Evolutionary conservation across 345 rosid species (phyloP).

Genomic region (Eutrema heterophyllum): DNA sequence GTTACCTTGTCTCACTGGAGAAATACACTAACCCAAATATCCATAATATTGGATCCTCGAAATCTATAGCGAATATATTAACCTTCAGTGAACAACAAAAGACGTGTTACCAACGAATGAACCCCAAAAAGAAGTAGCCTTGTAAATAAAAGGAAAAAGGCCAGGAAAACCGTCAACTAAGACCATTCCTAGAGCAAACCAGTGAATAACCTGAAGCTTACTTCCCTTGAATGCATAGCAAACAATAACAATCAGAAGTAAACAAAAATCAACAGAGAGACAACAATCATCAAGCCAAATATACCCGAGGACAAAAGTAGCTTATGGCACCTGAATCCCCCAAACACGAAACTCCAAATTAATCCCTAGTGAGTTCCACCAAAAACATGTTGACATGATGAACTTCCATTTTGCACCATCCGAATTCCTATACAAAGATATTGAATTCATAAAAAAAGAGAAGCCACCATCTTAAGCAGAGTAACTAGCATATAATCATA

Average conservation of each 20-base stretch:
- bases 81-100: not conserved
- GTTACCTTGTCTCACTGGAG: not conserved
- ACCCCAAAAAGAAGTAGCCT: not conserved
- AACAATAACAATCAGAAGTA: not conserved
- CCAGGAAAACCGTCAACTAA: not conserved
- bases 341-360: not conserved
- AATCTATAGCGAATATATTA: not conserved
- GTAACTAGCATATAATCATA: not conserved
- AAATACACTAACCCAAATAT: not conserved
- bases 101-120: not conserved
- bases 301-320: not conserved
- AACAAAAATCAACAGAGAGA: not conserved
- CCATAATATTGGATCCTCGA: not conserved
- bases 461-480: not conserved
- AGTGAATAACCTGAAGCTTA: not conserved
- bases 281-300: not conserved
- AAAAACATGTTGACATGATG: not conserved
- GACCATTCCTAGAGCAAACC: not conserved
- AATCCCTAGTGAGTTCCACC: not conserved
- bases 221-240: not conserved
- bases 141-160: not conserved
- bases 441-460: not conserved
- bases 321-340: not conserved
- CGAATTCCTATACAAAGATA: not conserved
- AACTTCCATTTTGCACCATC: not conserved